Conservation (phyloP, 306 rosid genomes). For the Dalbergia cochinchinensis region DNA sequence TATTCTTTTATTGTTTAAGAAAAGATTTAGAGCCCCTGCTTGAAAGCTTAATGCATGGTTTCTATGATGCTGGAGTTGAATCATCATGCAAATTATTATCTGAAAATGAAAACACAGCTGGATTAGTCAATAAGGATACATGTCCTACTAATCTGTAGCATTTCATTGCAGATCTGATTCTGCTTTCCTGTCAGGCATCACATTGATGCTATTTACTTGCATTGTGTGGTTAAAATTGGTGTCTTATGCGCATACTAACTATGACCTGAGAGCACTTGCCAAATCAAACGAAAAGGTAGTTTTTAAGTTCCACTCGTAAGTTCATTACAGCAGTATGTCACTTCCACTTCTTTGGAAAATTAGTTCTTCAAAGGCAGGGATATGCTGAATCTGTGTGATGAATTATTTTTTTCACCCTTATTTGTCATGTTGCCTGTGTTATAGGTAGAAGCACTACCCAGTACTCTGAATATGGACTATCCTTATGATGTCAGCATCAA, state of each 20-base stretch:
- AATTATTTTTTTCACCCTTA: slow-evolving; percentile 1
- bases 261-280: slow-evolving; percentile 73
- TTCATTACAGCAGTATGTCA: slow-evolving; percentile 29
- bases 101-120: slow-evolving; percentile 18
- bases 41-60: slow-evolving; percentile 12
- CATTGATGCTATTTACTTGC: slow-evolving; percentile 86
- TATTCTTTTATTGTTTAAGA: slow-evolving; percentile 9
- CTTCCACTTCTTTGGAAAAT: slow-evolving; percentile 22
- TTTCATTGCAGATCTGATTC: slow-evolving; percentile 79
- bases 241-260: slow-evolving; percentile 86
- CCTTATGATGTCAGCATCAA: slow-evolving; percentile 66
- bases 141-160: slow-evolving; percentile 19
- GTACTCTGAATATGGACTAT: slow-evolving; percentile 55
- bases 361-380: slow-evolving; percentile 12
- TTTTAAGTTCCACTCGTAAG: slow-evolving; percentile 32
- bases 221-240: slow-evolving; percentile 90
- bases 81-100: slow-evolving; percentile 34
- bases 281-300: slow-evolving; percentile 75
- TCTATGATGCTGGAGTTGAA: slow-evolving; percentile 31
- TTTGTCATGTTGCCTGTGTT: slow-evolving; percentile 43
- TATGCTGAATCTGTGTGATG: slow-evolving; percentile 33
- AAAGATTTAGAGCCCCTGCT: slow-evolving; percentile 30
- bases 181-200: slow-evolving; percentile 81
- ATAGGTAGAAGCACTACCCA: slow-evolving; percentile 72
- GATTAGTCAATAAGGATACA: neutral